Conservation (phyloP, 768 basidiomycete species). For the Coprinopsis marcescibilis region DNA sequence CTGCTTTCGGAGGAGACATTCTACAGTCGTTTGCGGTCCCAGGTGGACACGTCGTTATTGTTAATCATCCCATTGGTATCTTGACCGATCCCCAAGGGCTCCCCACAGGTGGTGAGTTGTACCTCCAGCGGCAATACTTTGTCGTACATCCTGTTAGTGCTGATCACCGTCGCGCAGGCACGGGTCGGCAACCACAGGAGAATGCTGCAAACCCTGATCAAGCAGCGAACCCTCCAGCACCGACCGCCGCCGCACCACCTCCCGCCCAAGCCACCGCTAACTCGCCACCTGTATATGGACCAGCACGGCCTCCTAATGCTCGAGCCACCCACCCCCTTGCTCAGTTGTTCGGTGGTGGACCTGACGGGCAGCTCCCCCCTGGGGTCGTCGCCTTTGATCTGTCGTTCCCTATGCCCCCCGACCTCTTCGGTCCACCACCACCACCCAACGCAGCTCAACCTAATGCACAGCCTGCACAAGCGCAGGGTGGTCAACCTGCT, state of each 20-base stretch:
- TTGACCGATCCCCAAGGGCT: conserved; percentile 6
- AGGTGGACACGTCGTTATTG: conserved; percentile 8
- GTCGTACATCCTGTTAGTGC: neutral
- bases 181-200: conserved; percentile 5
- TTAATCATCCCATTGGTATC: neutral
- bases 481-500: too few relatives aligned
- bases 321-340: neutral
- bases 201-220: neutral
- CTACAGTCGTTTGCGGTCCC: conserved; percentile 7
- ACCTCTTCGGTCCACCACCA: neutral
- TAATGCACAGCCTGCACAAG: neutral
- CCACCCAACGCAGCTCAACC: neutral
- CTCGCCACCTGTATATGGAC: neutral
- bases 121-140: neutral
- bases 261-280: neutral
- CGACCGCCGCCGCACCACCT: neutral
- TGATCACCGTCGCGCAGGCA: neutral
- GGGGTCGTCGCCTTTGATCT: conserved; percentile 12
- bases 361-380: conserved; percentile 3
- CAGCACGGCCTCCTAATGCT: conserved; percentile 3
- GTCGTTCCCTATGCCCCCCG: neutral
- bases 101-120: conserved; percentile 7
- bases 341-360: neutral
- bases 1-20: neutral
- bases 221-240: neutral